These are phyloP conservation scores for Lophiostoma macrostomum DNA, from an alignment of 495 filamentous ascomycete species.

Conservation along the genomic window DNA sequence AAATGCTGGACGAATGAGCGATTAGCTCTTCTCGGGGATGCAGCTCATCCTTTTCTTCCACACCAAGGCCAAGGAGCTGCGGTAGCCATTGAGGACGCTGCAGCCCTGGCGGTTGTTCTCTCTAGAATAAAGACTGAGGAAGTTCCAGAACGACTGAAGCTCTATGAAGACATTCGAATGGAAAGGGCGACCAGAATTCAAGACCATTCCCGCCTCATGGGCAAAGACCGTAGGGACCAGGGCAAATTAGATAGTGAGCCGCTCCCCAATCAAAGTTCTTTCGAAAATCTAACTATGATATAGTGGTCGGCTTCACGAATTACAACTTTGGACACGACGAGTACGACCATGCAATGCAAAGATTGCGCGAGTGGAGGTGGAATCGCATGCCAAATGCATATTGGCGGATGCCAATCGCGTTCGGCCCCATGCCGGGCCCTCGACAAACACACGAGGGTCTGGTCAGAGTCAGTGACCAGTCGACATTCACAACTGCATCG, in stretches of 20 bases:
- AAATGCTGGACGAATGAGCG: conserved; percentile 51
- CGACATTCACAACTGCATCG: conserved; percentile 51
- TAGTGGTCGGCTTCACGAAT: too few species aligned
- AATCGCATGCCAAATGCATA: conserved; percentile 44
- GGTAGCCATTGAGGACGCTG: conserved; percentile 54
- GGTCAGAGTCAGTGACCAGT: conserved; percentile 34
- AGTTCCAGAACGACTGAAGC: conserved; percentile 47
- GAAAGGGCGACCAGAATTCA: conserved; percentile 56
- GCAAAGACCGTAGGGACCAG: conserved; percentile 44
- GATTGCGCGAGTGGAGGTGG: conserved; percentile 51
- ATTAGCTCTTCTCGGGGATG: conserved; percentile 58
- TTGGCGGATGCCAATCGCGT: conserved; percentile 54
- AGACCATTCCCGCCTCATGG: conserved; percentile 49
- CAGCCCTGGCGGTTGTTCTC: conserved; percentile 53
- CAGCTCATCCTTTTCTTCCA: conserved; percentile 61
- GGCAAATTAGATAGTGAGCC: too few species aligned
- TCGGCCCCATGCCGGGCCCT: conserved; percentile 57
- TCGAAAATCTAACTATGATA: too few species aligned
- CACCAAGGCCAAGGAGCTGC: conserved; percentile 42
- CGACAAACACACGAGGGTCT: conserved; percentile 43
- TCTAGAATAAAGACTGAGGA: conserved; percentile 45
- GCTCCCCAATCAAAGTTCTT: conserved; percentile 38
- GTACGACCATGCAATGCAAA: conserved; percentile 51
- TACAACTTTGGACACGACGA: conserved; percentile 63
- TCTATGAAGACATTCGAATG: conserved; percentile 55